phyloP scores from a whole-genome alignment of 1,284 basidiomycete species.

The Apiotrichum domesticum region DNA sequence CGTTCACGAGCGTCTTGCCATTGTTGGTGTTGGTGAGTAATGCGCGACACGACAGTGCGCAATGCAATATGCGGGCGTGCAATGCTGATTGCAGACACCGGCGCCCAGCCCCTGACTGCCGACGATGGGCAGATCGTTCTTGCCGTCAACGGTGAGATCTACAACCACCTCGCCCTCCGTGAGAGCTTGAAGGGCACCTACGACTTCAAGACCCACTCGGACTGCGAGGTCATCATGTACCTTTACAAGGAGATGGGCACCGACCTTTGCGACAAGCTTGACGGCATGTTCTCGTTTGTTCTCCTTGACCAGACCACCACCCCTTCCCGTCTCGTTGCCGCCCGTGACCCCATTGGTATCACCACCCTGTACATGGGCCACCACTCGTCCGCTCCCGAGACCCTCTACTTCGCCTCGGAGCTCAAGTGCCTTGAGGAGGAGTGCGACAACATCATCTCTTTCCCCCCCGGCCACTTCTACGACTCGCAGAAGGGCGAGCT shows the following conservation, averaged over 20 bases:
- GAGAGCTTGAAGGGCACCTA: conserved; percentile 60
- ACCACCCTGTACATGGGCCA: conserved; percentile 97
- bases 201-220: conserved; percentile 95
- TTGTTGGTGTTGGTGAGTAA: conserved; percentile 90
- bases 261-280: conserved; percentile 68
- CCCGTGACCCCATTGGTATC: conserved; percentile 95
- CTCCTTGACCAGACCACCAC: conserved; percentile 86
- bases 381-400: conserved; percentile 75
- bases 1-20: conserved; percentile 86
- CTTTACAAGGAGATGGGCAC: conserved; percentile 78
- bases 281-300: conserved; percentile 99
- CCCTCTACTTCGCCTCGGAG: conserved; percentile 90
- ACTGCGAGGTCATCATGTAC: conserved; percentile 96
- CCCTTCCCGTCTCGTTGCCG: conserved; percentile 86
- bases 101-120: conserved; percentile 89
- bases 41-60: too few species aligned
- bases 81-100: conserved; percentile 61
- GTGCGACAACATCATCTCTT: conserved; percentile 89
- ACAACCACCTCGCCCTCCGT: conserved; percentile 87
- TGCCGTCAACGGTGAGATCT: conserved; percentile 98
- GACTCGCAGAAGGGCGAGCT: conserved; percentile 73
- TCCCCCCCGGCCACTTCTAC: conserved; percentile 95
- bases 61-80: background rate
- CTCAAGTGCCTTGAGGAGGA: conserved; percentile 88
- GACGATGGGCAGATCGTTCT: conserved; percentile 80